Percentiles rank a stretch among this genome's conserved stretches.
Evolutionary conservation across 257 asterid species (phyloP).

Genomic region (Lantana camara): DNA sequence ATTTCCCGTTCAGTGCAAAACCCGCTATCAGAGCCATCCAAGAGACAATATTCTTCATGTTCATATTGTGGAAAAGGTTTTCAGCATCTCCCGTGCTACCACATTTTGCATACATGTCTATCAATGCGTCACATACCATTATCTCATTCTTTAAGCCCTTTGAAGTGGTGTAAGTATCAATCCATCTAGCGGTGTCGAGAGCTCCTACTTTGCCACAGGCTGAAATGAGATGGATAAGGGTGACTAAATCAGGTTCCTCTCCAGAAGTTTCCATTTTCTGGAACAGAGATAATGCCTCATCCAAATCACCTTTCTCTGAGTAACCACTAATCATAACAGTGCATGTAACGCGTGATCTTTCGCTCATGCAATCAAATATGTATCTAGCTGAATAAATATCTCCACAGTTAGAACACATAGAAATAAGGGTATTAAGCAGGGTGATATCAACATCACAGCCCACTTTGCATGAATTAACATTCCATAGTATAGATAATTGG

Average conservation of each 20-base stretch:
- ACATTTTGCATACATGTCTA: conserved; percentile 78
- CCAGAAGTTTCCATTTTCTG: conserved; percentile 57
- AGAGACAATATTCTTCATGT: conserved; percentile 48
- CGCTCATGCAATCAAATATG: conserved; percentile 48
- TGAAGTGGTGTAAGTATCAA: conserved; percentile 44
- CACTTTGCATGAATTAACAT: conserved; percentile 47
- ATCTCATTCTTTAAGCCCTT: conserved; percentile 49
- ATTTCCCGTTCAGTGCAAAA: conserved; percentile 59
- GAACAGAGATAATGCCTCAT: conserved; percentile 51
- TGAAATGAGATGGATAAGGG: conserved; percentile 55
- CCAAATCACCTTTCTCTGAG: conserved; percentile 54
- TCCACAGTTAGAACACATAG: conserved; percentile 69
- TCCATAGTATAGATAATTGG: conserved; percentile 39
- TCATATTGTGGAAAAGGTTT: conserved; percentile 48
- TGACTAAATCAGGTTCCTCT: conserved; percentile 62
- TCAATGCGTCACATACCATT: conserved; percentile 55
- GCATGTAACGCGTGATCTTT: conserved; percentile 66
- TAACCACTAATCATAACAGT: conserved; percentile 71
- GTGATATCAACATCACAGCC: conserved; percentile 51
- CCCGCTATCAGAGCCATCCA: conserved; percentile 80
- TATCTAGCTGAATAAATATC: conserved; percentile 48
- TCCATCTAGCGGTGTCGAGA: conserved; percentile 62
- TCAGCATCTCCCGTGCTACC: conserved; percentile 62
- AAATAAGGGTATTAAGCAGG: conserved; percentile 58
- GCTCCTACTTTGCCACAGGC: conserved; percentile 72